Evolutionary conservation across 2,329 filamentous ascomycete genomes (phyloP).

Genomic region (Beauveria brongniartii): DNA sequence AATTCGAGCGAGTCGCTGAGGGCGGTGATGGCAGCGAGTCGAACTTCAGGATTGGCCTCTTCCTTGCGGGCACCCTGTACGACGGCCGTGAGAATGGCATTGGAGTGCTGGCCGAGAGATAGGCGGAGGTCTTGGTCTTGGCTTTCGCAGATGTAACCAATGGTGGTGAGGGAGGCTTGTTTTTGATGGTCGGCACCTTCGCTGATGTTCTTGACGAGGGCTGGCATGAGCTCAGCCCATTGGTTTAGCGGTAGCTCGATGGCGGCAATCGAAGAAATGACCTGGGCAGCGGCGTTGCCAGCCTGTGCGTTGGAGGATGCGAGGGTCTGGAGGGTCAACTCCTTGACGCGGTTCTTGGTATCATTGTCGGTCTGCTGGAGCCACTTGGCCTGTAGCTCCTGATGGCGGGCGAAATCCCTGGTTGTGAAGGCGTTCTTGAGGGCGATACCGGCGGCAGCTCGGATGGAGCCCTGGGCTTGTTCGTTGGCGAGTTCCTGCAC

Average conservation of each 20-base stretch:
- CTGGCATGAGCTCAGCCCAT: constrained; percentile 87
- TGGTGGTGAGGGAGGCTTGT: constrained; percentile 89
- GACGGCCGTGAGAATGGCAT: constrained; percentile 94
- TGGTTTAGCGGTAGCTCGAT: constrained; percentile 91
- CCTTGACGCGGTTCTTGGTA: constrained; percentile 83
- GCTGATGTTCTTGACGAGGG: constrained; percentile 86
- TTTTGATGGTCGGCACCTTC: constrained; percentile 81
- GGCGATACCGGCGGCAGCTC: constrained; percentile 89
- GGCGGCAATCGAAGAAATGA: constrained; percentile 87
- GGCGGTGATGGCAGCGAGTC: constrained; percentile 84
- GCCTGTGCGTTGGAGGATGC: constrained; percentile 71
- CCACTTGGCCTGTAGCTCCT: constrained; percentile 92
- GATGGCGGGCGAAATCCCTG: constrained; percentile 78
- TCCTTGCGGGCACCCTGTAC: constrained; percentile 97
- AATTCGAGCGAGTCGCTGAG: constrained; percentile 96
- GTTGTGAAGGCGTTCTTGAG: constrained; percentile 97
- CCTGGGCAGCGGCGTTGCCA: constrained; percentile 84
- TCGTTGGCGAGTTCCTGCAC: constrained; percentile 94
- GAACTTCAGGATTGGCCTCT: constrained; percentile 84
- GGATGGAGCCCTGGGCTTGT: constrained; percentile 69
- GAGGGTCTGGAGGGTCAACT: constrained; percentile 81
- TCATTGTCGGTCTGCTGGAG: constrained; percentile 70
- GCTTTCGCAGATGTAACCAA: constrained; percentile 96
- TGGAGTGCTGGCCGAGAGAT: constrained; percentile 78
- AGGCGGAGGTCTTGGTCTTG: constrained; percentile 81